These are phyloP conservation scores for Nicotiana sylvestris DNA, from an alignment of 257 asterid genomes.

Conservation along the genomic window DNA sequence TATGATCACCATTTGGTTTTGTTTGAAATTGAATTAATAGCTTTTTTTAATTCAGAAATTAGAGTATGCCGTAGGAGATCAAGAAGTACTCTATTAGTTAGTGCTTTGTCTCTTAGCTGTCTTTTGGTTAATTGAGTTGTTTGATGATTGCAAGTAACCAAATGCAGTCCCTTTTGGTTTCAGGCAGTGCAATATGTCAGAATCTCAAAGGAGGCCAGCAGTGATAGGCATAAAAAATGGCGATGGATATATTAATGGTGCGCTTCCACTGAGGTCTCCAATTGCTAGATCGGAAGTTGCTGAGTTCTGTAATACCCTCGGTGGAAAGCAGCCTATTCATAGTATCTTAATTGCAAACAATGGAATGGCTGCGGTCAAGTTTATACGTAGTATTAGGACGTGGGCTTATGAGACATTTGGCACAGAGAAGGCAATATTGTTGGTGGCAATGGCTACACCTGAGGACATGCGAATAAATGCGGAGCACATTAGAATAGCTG, in stretches of 20 bases:
- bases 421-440: conserved; percentile 81
- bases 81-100: not conserved
- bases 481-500: conserved; percentile 98
- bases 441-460: conserved; percentile 98
- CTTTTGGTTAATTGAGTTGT: not conserved
- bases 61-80: not conserved
- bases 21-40: not conserved
- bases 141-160: not conserved
- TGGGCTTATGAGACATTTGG: conserved; percentile 98
- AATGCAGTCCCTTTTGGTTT: conserved; percentile 10
- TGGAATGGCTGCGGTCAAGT: conserved; percentile 99
- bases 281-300: conserved; percentile 51
- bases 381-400: conserved; percentile 82
- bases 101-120: not conserved
- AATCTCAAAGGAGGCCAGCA: conserved; percentile 73
- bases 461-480: conserved; percentile 98
- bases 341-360: conserved; percentile 95
- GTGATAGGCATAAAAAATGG: conserved; percentile 25
- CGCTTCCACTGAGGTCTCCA: conserved; percentile 60
- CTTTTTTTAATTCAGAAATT: not conserved
- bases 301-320: conserved; percentile 75
- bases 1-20: conserved; percentile 8
- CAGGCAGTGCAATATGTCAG: conserved; percentile 76
- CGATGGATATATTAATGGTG: conserved; percentile 54
- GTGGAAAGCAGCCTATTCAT: conserved; percentile 76